Evolutionary conservation across 2,329 filamentous ascomycete species (phyloP), one percentile per base, ranked within the genome.

Genomic region (Verticillium alfalfae): DNA sequence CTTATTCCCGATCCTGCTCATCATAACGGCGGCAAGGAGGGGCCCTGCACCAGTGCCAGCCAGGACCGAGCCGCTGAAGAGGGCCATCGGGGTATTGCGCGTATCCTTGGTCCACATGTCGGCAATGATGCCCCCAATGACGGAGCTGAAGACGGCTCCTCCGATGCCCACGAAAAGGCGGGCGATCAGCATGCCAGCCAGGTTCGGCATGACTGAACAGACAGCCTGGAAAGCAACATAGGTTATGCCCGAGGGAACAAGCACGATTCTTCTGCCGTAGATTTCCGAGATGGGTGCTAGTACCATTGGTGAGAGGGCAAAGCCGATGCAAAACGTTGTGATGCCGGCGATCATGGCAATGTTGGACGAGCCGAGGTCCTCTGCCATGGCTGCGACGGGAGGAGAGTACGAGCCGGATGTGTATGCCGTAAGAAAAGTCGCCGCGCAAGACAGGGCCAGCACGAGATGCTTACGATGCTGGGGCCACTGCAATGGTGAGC

Each of bases 61-160:
- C 0, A 97, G 78, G 0, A 92, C 93, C 3, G 82, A 80, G 0
- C 89, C 91, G n/a, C 89, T 90, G 73, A 96, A 97, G 0, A 96
- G 72, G 0, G 92, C 89, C 94, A 97, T 97, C 0, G 93, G 91
- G 0, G 89, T 92, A 68, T 97, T 97, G 38, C 94, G 82, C 55
- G 91, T 88, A 63, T 90, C 78, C 10, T 91, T 86, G 57, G 88
- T 85, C 77, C 93, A 97, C 62, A 97, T 84, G 70, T 97, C 93
- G 58, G 90, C 89, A 49, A 97, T 89, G 4, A 97, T 90, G 3
- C 93, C 93, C n/a, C 93, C 93, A 0, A 96, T 89, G 83, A 97
- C 93, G 26, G 92, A 95, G 55, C 89, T 92, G 71, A 96, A 96
- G 0, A 82, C 87, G 57, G 88, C 92, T 6, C 86, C 88, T 7